phyloP scores from a whole-genome alignment of 345 rosid genomes.

The Triadica sebifera region DNA sequence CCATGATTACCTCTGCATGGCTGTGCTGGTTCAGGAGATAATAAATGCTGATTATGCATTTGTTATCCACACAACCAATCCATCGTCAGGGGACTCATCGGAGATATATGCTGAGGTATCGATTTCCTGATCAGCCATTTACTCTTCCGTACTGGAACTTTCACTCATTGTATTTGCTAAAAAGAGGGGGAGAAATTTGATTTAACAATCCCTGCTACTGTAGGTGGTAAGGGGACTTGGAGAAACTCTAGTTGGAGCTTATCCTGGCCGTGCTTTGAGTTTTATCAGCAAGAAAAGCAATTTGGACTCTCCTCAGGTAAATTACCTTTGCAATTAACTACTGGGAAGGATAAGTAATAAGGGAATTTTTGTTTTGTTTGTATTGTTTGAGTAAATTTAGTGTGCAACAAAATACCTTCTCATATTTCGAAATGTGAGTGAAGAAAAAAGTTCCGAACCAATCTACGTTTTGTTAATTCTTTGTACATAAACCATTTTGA shows the following conservation, averaged over 20 bases:
- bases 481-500: neutral
- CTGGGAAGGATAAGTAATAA: neutral
- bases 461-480: neutral
- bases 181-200: conserved; percentile 14
- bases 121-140: neutral
- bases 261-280: conserved; percentile 97
- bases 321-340: neutral
- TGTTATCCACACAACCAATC: conserved; percentile 97
- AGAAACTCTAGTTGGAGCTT: conserved; percentile 97
- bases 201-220: conserved; percentile 15
- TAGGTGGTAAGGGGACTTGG: conserved; percentile 97
- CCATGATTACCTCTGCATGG: conserved; percentile 96
- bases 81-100: conserved; percentile 83
- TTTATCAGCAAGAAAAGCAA: conserved; percentile 77
- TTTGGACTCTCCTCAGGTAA: conserved; percentile 75
- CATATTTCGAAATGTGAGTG: neutral
- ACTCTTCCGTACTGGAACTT: neutral
- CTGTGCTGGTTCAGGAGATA: conserved; percentile 96
- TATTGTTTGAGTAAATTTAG: neutral
- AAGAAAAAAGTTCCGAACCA: neutral
- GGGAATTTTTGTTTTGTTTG: neutral
- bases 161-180: neutral
- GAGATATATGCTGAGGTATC: conserved; percentile 96
- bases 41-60: conserved; percentile 95
- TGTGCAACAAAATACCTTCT: neutral